Evolutionary conservation across 768 basidiomycete genomes (phyloP).

Genomic region (Multifurca ochricompacta): DNA sequence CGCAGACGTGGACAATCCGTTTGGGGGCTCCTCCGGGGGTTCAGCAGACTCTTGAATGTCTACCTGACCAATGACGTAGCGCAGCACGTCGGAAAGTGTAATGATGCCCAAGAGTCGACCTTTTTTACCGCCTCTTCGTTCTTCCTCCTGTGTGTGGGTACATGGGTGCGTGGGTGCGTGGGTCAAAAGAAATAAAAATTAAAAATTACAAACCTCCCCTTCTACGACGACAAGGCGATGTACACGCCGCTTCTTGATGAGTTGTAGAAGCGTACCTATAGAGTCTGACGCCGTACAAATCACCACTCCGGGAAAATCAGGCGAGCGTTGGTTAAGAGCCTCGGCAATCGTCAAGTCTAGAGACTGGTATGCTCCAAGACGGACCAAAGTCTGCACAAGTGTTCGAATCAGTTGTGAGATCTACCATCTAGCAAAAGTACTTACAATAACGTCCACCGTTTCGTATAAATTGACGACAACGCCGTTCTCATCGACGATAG

Average conservation of each 20-base stretch:
- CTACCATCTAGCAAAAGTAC: slow-evolving; percentile 25
- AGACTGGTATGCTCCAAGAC: slow-evolving; percentile 91
- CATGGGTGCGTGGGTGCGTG: slow-evolving; percentile 2
- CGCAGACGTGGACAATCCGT: not conserved
- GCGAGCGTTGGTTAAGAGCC: slow-evolving; percentile 84
- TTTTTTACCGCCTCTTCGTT: slow-evolving; percentile 70
- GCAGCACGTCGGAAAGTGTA: slow-evolving; percentile 81
- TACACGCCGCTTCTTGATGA: slow-evolving; percentile 88
- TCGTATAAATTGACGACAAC: slow-evolving; percentile 95
- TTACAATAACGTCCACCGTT: slow-evolving; percentile 96
- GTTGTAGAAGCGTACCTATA: slow-evolving; percentile 78
- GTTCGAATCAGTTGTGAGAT: not conserved
- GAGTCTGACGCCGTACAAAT: slow-evolving; percentile 92
- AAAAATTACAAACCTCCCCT: slow-evolving; percentile 54
- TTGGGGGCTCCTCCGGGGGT: slow-evolving; percentile 18
- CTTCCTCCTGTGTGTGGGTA: slow-evolving; percentile 58
- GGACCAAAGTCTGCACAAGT: slow-evolving; percentile 72
- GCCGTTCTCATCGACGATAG: slow-evolving; percentile 88
- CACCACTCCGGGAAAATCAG: slow-evolving; percentile 95
- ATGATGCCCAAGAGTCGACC: slow-evolving; percentile 81
- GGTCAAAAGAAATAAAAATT: not conserved
- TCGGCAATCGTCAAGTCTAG: slow-evolving; percentile 90
- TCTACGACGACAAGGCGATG: slow-evolving; percentile 95
- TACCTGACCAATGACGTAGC: slow-evolving; percentile 59
- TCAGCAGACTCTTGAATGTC: slow-evolving; percentile 14